Conservation (phyloP, 345 rosid species). For the Xanthoceras sorbifolium region DNA sequence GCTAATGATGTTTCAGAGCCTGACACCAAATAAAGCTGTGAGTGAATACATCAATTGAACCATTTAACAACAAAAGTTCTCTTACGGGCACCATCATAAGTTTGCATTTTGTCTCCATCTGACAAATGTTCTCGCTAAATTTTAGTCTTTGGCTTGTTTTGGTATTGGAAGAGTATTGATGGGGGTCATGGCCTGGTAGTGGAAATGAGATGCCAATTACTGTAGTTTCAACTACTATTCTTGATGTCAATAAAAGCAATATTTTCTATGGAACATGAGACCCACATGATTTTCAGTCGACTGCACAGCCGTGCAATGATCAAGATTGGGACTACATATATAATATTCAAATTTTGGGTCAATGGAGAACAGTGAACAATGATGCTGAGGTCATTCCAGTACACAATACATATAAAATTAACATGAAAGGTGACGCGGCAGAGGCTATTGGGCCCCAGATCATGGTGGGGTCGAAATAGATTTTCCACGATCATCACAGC, state of each 20-base stretch:
- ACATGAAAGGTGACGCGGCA: background rate
- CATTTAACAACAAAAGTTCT: background rate
- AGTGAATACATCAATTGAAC: background rate
- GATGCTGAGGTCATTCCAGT: background rate
- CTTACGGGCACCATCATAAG: background rate
- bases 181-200: background rate
- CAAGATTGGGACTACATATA: background rate
- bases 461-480: too few species aligned
- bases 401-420: background rate
- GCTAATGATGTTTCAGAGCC: too few species aligned
- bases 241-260: background rate
- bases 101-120: conserved; percentile 10
- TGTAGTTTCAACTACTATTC: conserved; percentile 3
- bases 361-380: background rate
- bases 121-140: background rate
- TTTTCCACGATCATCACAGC: too few species aligned
- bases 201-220: conserved; percentile 3
- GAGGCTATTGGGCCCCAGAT: too few species aligned
- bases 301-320: conserved; percentile 12
- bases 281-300: background rate
- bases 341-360: background rate
- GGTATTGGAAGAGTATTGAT: background rate
- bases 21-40: background rate
- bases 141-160: background rate
- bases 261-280: background rate